These are phyloP conservation scores for Vitis hybrid DNA, from an alignment of 177 flowering plant genomes.

Conservation along the genomic window DNA sequence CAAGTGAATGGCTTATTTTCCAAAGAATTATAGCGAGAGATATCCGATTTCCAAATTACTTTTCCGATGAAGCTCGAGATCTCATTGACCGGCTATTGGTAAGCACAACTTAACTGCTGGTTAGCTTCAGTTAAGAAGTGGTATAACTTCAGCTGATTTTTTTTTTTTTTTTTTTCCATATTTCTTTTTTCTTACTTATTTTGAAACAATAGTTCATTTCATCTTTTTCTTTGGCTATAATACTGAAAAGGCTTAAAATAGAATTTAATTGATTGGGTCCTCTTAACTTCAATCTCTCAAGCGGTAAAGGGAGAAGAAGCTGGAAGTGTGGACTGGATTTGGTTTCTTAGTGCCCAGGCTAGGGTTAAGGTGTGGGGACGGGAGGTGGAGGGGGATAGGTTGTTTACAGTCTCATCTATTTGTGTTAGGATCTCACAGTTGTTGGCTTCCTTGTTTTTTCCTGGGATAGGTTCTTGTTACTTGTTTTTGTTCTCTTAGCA, in stretches of 20 bases:
- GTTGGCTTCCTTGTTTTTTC: too few relatives aligned
- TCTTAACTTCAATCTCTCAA: neutral
- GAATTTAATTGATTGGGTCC: neutral
- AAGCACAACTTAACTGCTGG: slow-evolving; percentile 22
- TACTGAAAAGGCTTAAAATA: neutral
- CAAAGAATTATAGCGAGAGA: slow-evolving; percentile 96
- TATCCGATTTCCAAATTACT: slow-evolving; percentile 77
- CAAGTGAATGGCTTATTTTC: slow-evolving; percentile 98
- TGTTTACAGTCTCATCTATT: too few relatives aligned
- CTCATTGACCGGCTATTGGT: slow-evolving; percentile 89
- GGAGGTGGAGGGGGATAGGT: too few relatives aligned
- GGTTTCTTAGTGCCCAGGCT: too few relatives aligned
- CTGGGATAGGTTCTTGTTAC: too few relatives aligned
- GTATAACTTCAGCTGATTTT: neutral
- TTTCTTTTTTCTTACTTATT: neutral
- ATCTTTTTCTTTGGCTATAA: neutral
- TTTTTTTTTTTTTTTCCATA: neutral
- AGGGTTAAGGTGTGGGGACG: too few relatives aligned
- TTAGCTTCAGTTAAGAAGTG: neutral
- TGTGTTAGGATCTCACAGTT: too few relatives aligned
- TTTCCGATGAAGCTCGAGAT: slow-evolving; percentile 82
- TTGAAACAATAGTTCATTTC: neutral
- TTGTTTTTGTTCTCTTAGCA: too few relatives aligned
- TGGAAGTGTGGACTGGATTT: neutral
- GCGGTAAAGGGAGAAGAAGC: neutral